These are phyloP conservation scores for Lactifluus pinguis DNA, from an alignment of 768 basidiomycete species.

Conservation along the genomic window DNA sequence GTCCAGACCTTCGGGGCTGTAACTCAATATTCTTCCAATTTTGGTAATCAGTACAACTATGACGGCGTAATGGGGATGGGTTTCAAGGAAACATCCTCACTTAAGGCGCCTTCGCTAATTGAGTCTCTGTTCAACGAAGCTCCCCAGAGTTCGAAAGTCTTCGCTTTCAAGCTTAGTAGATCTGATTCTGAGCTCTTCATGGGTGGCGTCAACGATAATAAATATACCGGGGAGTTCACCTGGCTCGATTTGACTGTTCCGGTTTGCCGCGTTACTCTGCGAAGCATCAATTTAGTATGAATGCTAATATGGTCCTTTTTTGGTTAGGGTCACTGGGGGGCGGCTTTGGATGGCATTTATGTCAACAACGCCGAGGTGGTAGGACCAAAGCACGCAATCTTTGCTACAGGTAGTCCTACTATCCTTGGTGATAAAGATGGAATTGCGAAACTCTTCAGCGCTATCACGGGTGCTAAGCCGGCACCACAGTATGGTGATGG, in stretches of 20 bases:
- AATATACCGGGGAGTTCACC: background rate
- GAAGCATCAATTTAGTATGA: background rate
- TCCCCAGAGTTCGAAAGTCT: too few species aligned
- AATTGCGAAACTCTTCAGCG: conserved; percentile 10
- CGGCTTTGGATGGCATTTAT: conserved; percentile 6
- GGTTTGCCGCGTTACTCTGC: background rate
- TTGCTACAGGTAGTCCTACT: conserved; percentile 21
- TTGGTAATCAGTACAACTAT: too few species aligned
- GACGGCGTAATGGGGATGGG: too few species aligned
- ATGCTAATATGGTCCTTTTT: background rate
- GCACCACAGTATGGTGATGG: background rate
- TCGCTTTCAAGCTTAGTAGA: too few species aligned
- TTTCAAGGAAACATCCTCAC: too few species aligned
- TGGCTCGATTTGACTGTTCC: background rate
- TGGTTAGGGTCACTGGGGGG: conserved; percentile 19
- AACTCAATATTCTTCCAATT: too few species aligned
- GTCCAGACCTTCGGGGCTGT: too few species aligned
- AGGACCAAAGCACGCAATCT: conserved; percentile 12
- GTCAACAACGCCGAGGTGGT: background rate
- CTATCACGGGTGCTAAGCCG: background rate
- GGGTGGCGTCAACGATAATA: conserved; percentile 1
- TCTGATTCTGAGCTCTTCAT: conserved; percentile 20
- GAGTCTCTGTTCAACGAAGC: too few species aligned
- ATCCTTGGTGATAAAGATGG: conserved; percentile 16
- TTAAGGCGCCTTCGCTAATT: too few species aligned